Evolutionary conservation across 1,284 basidiomycete species (phyloP).

Genomic region (Melampsora larici-populina): DNA sequence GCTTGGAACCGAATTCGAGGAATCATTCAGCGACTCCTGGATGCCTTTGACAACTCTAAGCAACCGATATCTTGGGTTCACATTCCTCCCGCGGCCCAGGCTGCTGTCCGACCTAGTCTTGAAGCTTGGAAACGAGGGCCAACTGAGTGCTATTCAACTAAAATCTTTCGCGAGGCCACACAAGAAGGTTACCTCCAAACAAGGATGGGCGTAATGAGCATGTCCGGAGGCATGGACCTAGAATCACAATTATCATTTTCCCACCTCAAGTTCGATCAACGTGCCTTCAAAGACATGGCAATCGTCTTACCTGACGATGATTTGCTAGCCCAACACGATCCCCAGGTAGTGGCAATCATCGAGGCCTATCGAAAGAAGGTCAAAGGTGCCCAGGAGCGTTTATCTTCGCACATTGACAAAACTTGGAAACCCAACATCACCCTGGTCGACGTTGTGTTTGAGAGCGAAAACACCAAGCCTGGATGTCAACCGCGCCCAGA

Average conservation of each 20-base stretch:
- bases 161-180: neutral
- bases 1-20: neutral
- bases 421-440: neutral
- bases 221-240: too few relatives aligned
- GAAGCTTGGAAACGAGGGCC: neutral
- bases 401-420: neutral
- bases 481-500: neutral
- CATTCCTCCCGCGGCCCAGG: neutral
- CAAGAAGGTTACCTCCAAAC: neutral
- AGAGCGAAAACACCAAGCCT: neutral
- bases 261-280: neutral
- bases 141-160: neutral
- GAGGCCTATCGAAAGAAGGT: neutral
- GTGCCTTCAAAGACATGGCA: neutral
- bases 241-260: neutral
- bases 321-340: neutral
- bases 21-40: neutral
- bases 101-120: neutral
- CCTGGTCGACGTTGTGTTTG: neutral
- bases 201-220: too few relatives aligned
- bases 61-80: neutral
- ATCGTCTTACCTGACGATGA: neutral
- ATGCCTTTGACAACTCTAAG: neutral
- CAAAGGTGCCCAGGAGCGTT: neutral
- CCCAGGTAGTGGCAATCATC: neutral